Percentiles rank a stretch among this genome's conserved stretches.
Evolutionary conservation across 345 rosid species (phyloP).

Genomic region (Bretschneidera sinensis): DNA sequence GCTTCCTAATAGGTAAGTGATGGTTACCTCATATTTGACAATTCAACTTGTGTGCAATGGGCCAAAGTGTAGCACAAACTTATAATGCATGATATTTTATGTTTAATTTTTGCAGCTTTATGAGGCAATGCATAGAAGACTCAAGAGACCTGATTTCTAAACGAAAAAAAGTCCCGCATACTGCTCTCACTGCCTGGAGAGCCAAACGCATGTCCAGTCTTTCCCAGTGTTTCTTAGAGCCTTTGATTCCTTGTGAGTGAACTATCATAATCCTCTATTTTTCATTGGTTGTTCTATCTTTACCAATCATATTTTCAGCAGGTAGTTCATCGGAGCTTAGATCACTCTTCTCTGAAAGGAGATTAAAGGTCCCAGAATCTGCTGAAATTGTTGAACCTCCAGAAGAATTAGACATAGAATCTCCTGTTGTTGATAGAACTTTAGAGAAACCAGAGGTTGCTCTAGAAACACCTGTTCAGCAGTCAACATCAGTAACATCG

Average conservation of each 20-base stretch:
- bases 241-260: constrained; percentile 62
- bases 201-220: constrained; percentile 31
- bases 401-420: constrained; percentile 16
- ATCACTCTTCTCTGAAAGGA: constrained; percentile 33
- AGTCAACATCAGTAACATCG: constrained; percentile 34
- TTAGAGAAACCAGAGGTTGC: constrained; percentile 42
- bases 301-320: constrained; percentile 34
- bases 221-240: constrained; percentile 34
- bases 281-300: constrained; percentile 8
- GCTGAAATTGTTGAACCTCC: constrained; percentile 14
- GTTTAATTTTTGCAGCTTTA: constrained; percentile 38
- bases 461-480: constrained; percentile 60
- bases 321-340: constrained; percentile 48
- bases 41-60: neutral
- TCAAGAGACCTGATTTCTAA: constrained; percentile 56
- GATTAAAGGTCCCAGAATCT: constrained; percentile 16
- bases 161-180: constrained; percentile 39
- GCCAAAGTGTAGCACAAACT: no score
- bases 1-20: constrained; percentile 64
- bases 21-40: constrained; percentile 3
- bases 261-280: constrained; percentile 1
- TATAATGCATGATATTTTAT: constrained; percentile 3
- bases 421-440: constrained; percentile 14
- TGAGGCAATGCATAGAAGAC: constrained; percentile 49
- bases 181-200: constrained; percentile 40